Evolutionary conservation across 228 moss, liverwort and hornwort species (phyloP), one percentile per base, ranked within the genome.

Genomic region (Sphagnum magellanicum): DNA sequence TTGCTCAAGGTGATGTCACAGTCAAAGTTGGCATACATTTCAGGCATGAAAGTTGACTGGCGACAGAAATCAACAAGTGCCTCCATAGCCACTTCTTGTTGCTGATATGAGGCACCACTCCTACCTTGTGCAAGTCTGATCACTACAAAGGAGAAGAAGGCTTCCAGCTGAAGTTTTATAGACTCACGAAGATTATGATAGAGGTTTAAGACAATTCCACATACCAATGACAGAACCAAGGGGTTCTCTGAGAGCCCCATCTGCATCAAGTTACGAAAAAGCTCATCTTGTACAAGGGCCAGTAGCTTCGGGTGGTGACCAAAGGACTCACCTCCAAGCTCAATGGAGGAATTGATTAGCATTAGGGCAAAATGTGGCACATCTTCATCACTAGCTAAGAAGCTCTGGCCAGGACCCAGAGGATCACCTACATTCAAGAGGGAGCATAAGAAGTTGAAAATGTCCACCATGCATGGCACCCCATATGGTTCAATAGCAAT

Each of bases 81-180:
- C 81, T 98, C 98, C 98, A 94, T 94, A 65, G 98, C 98, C 74
- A 98, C 98, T 86, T 98, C 98, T 73, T 98, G 98, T 80, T 98
- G 94, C 77, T 98, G 98, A 77, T 98, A 92, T 51, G 85, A 76
- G 16, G 94, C 98, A 65, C 94, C 92, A 72, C 85, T 79, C 84
- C 92, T 98, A 73, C 94, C 98, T 74, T 94, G 94, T 67, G 98
- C 98, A 76, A 98, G 92, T 77, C 98, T 83, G 74, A 98, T 92
- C 69, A 98, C 70, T 48, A 94, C 92, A 73, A 78, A 98, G 15
- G 90, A 93, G 74, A 98, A 91, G 77, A 98, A 98, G 48, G 98
- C 94, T 76, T 98, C 98, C 73, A 94, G 64, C 63, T 98, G 98
- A 61, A 98, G 92, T 80, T 98, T 98, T 68, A 94, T 72, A 6